phyloP scores from a whole-genome alignment of 345 rosid species.

The Populus alba region DNA sequence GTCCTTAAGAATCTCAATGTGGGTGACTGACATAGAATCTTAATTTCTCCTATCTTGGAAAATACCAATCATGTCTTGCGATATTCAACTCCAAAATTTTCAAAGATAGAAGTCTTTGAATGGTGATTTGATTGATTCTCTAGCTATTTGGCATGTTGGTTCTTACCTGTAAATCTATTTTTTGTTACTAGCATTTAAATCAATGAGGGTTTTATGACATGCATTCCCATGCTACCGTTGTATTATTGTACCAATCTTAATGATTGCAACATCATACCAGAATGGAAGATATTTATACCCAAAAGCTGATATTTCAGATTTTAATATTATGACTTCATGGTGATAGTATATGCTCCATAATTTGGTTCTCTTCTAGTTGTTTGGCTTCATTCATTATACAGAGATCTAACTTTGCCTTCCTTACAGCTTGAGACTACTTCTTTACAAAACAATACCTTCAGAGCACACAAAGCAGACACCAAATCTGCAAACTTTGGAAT shows the following conservation, averaged over 20 bases:
- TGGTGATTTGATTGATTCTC: background rate
- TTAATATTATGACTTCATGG: background rate
- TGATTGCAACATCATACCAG: background rate
- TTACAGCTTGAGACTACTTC: conserved; percentile 83
- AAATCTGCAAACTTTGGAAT: conserved; percentile 43
- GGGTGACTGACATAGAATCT: background rate
- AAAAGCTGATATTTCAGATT: background rate
- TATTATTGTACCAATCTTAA: background rate
- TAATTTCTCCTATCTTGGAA: background rate
- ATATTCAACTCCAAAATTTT: background rate
- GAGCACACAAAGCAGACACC: conserved; percentile 47
- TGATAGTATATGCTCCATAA: background rate
- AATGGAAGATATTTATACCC: background rate
- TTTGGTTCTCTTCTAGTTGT: background rate
- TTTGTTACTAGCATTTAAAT: background rate
- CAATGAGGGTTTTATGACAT: background rate
- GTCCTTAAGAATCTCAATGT: background rate
- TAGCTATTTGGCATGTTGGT: background rate
- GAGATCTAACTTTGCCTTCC: conserved; percentile 20
- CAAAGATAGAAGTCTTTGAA: background rate
- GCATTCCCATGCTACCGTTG: background rate
- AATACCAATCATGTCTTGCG: background rate
- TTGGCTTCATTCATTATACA: background rate
- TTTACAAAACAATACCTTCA: conserved; percentile 50
- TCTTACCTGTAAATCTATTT: background rate